Percentiles rank a stretch among this genome's conserved stretches.
These are phyloP conservation scores for Schizothecium vesticola DNA, from an alignment of 495 filamentous ascomycete species.

Conservation along the genomic window DNA sequence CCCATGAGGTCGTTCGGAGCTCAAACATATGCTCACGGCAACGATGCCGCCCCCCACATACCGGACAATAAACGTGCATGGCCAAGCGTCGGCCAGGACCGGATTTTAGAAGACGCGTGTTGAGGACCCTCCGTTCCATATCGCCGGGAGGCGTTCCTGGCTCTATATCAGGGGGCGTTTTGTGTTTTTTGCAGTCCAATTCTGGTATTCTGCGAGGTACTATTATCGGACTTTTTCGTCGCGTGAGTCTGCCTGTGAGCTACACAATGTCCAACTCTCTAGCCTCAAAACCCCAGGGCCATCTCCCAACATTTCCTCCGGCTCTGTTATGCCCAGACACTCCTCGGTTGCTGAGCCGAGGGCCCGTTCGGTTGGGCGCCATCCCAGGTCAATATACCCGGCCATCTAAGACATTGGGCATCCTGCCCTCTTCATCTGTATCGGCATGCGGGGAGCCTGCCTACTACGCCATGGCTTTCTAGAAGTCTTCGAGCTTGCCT, in stretches of 20 bases:
- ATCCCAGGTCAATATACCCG: slow-evolving; percentile 15
- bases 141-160: neutral
- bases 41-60: neutral
- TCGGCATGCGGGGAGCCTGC: slow-evolving; percentile 21
- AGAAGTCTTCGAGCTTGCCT: neutral
- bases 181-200: neutral
- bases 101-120: neutral
- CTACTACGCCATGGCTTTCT: neutral
- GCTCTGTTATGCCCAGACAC: neutral
- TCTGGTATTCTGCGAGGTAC: neutral
- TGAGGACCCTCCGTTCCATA: neutral
- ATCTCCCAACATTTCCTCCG: neutral
- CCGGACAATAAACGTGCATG: neutral
- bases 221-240: neutral
- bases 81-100: neutral
- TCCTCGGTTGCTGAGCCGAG: neutral
- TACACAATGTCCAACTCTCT: neutral
- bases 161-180: neutral
- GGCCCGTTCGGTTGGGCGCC: neutral
- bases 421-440: slow-evolving; percentile 18
- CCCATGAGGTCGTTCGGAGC: neutral
- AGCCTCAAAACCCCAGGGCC: neutral
- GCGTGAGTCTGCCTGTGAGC: neutral
- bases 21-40: neutral
- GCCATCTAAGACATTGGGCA: slow-evolving; percentile 12